Base-by-base conservation (phyloP, 192 early-diverging fungal genomes). In the Coemansia sp. region DNA sequence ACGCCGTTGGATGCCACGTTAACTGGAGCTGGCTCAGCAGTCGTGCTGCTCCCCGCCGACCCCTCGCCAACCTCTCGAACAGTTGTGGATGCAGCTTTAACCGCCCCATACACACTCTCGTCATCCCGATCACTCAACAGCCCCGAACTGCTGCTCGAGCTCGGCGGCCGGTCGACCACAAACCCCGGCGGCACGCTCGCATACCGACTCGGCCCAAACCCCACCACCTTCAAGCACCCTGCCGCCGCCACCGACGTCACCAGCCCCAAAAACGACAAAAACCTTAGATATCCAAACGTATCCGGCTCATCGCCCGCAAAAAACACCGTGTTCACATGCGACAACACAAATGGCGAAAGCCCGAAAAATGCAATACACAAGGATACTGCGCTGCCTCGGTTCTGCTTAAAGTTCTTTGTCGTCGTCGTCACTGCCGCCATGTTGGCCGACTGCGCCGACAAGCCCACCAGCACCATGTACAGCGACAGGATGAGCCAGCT, bases 361-460 rank as follows among this genome's bases (percentile, higher is more conserved):
- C 86, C 88, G 72, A 88, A 89, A 54, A 80, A 76, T 2, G 84
- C 86, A 64, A 87, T 73, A 38, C 86, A 84, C 5, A 85, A 53
- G n/a, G 83, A 83, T 53, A 89, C 79, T 11, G 86, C 88, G 12
- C 82, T 58, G 11, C 88, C 86, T 13, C 82, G 68, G 51, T 81
- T 80, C 59, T 69, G 63, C 65, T 79, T 82, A 63, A 87, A 86
- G 65, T 87, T 87, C 60, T 84, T 76, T 4, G 74, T 82, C 6
- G 85, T 88, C 26, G 85, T 85, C n/a, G 83, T 82, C 60, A 88
- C 82, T 0, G 86, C 73, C 2, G 85, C 83, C 85, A 88, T 88
- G 51, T 85, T 85, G 2, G 83, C 85, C 24, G 82, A 73, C 57
- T 88, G 86, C 22, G 77, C 77, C 18, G 84, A 78, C 60, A 88